These are phyloP conservation scores for Acmispon strigosus DNA, from an alignment of 306 rosid species.

Conservation along the genomic window DNA sequence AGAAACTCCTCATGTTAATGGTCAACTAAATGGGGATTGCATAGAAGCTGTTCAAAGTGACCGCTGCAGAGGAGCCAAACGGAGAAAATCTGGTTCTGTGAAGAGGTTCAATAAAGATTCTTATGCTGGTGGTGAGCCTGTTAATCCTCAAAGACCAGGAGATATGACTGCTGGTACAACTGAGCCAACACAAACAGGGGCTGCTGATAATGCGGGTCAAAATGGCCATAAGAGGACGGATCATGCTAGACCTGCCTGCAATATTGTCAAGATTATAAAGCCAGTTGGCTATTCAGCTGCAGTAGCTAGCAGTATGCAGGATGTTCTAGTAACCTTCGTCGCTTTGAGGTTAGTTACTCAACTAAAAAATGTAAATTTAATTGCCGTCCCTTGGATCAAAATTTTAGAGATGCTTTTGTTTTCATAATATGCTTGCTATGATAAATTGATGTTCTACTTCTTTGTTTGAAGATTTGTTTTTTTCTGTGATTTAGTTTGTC, in stretches of 20 bases:
- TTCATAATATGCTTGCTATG: background rate
- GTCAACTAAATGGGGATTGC: slow-evolving; percentile 32
- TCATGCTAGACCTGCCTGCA: slow-evolving; percentile 29
- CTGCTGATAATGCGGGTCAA: slow-evolving; percentile 30
- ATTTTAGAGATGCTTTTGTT: background rate
- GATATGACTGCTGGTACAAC: slow-evolving; percentile 20
- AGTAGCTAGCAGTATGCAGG: slow-evolving; percentile 35
- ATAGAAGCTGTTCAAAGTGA: slow-evolving; percentile 33
- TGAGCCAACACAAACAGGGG: slow-evolving; percentile 21
- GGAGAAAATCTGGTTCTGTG: slow-evolving; percentile 79
- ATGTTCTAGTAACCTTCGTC: slow-evolving; percentile 50
- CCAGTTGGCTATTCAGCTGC: slow-evolving; percentile 62
- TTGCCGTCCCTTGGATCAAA: background rate
- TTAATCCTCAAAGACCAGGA: slow-evolving; percentile 29
- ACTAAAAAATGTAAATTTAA: background rate
- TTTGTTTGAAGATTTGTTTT: background rate
- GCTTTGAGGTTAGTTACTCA: slow-evolving; percentile 60
- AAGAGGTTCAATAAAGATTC: slow-evolving; percentile 72
- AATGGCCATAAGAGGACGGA: slow-evolving; percentile 24
- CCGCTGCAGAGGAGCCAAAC: slow-evolving; percentile 58
- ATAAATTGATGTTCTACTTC: background rate
- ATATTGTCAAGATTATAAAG: slow-evolving; percentile 63
- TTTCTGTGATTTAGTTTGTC: background rate
- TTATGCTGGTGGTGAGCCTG: slow-evolving; percentile 29
- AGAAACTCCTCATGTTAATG: slow-evolving; percentile 24